phyloP scores from a whole-genome alignment of 2,329 filamentous ascomycete genomes.

The Hortaea werneckii region DNA sequence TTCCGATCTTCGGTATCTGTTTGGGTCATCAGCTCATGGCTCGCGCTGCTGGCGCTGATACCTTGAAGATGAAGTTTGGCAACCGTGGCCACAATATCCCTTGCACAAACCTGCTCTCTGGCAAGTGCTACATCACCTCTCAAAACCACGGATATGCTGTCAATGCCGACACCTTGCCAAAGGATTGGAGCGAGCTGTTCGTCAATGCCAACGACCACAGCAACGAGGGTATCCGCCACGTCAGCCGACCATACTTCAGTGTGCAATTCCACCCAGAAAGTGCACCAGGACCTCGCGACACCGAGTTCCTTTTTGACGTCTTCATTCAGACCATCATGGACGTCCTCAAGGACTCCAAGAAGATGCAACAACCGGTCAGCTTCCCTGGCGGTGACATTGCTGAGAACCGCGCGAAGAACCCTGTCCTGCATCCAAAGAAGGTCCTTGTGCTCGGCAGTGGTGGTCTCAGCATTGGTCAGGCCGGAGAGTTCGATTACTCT shows the following conservation, averaged over 20 bases:
- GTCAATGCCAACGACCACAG: slow-evolving; percentile 97
- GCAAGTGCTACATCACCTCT: slow-evolving; percentile 96
- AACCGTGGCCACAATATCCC: slow-evolving; percentile 98
- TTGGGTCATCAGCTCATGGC: slow-evolving; percentile 89
- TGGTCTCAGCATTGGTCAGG: slow-evolving; percentile 93
- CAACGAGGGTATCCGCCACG: slow-evolving; percentile 94
- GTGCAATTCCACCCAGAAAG: slow-evolving; percentile 99
- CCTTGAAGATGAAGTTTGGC: slow-evolving; percentile 97
- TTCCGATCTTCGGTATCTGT: slow-evolving; percentile 92
- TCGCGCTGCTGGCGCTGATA: slow-evolving; percentile 73
- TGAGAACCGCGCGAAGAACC: slow-evolving; percentile 67
- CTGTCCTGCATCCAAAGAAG: slow-evolving; percentile 81
- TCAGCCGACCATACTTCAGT: slow-evolving; percentile 82
- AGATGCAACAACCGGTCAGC: slow-evolving; percentile 62
- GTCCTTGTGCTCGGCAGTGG: slow-evolving; percentile 88
- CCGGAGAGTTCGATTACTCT: slow-evolving; percentile 97
- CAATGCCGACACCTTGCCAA: slow-evolving; percentile 62
- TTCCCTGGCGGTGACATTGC: slow-evolving; percentile 79
- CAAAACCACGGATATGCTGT: slow-evolving; percentile 98
- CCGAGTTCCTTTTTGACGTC: slow-evolving; percentile 92
- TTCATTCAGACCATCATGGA: slow-evolving; percentile 79
- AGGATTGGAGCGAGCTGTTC: slow-evolving; percentile 86
- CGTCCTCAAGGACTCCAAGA: slow-evolving; percentile 55
- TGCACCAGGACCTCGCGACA: slow-evolving; percentile 88
- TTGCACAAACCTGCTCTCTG: slow-evolving; percentile 89